These are phyloP conservation scores for Centrapalus pauciflorus DNA, from an alignment of 129 eudicot species.

Conservation along the genomic window DNA sequence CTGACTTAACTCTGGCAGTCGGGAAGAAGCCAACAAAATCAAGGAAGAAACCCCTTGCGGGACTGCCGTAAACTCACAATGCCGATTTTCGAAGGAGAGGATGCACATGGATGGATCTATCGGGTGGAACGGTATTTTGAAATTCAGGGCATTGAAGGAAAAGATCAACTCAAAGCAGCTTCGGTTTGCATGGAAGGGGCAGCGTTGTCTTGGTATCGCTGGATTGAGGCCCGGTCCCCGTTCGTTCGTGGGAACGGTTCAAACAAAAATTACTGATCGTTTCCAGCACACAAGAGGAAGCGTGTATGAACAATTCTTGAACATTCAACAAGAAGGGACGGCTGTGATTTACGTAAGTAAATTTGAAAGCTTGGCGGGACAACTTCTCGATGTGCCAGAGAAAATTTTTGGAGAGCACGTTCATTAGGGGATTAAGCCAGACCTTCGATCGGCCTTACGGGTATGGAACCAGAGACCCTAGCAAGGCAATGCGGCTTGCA, in stretches of 20 bases:
- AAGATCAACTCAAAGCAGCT: no score
- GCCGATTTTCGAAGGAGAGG: neutral
- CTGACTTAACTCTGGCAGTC: no score
- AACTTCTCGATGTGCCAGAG: neutral
- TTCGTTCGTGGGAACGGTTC: neutral
- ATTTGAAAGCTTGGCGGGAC: neutral
- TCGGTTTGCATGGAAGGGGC: no score
- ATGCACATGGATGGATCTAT: neutral
- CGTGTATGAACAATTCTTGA: neutral
- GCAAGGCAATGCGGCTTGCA: no score
- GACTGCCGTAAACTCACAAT: neutral
- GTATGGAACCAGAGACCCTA: no score
- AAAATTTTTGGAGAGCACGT: no score
- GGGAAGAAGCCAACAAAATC: no score
- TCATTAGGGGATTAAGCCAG: no score
- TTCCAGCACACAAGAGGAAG: neutral
- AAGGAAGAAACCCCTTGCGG: neutral
- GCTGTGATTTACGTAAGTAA: neutral
- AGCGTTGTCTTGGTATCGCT: no score
- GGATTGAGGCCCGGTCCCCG: no score
- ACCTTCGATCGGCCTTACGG: no score
- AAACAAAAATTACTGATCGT: neutral
- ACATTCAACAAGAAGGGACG: neutral
- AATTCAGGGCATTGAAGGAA: neutral
- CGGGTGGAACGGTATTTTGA: neutral